phyloP scores from a whole-genome alignment of 176 grass and related monocot genomes.

The Areca catechu region DNA sequence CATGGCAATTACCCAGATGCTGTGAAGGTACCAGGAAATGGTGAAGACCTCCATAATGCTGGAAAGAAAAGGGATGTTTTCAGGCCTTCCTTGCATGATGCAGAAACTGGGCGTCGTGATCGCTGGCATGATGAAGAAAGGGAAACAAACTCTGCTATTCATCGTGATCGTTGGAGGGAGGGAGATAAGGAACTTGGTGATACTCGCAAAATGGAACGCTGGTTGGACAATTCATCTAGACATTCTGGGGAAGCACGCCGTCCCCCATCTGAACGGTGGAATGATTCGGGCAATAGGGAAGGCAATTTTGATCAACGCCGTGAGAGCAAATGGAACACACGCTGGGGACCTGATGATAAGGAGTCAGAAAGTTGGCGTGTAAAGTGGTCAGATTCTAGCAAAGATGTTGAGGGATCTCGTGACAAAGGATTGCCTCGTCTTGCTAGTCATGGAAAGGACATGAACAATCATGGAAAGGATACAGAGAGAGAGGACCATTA shows the following conservation, averaged over 20 bases:
- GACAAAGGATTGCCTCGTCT: slow-evolving; percentile 45
- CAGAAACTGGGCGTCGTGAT: slow-evolving; percentile 51
- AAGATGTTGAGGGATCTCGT: slow-evolving; percentile 47
- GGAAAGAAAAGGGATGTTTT: slow-evolving; percentile 59
- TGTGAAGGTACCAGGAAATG: slow-evolving; percentile 33
- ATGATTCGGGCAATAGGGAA: slow-evolving; percentile 58
- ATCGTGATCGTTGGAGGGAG: slow-evolving; percentile 68
- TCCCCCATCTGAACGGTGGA: slow-evolving; percentile 44
- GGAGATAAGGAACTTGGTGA: slow-evolving; percentile 66
- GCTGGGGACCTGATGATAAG: slow-evolving; percentile 78
- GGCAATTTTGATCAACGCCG: slow-evolving; percentile 56
- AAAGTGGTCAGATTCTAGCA: slow-evolving; percentile 56
- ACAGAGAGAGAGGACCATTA: slow-evolving; percentile 55
- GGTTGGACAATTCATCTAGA: slow-evolving; percentile 51
- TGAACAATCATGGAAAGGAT: slow-evolving; percentile 66
- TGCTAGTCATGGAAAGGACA: slow-evolving; percentile 39
- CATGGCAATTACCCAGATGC: slow-evolving; percentile 40
- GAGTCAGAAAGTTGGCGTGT: slow-evolving; percentile 68
- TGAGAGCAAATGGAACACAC: slow-evolving; percentile 80
- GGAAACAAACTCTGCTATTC: slow-evolving; percentile 64
- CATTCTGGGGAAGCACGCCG: slow-evolving; percentile 53
- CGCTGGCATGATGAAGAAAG: slow-evolving; percentile 98
- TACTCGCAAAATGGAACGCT: slow-evolving; percentile 44
- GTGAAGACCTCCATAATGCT: slow-evolving; percentile 37
- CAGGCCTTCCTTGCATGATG: slow-evolving; percentile 53